These are phyloP conservation scores for Fusarium staphyleae DNA, from an alignment of 2,329 filamentous ascomycete species.

Conservation along the genomic window DNA sequence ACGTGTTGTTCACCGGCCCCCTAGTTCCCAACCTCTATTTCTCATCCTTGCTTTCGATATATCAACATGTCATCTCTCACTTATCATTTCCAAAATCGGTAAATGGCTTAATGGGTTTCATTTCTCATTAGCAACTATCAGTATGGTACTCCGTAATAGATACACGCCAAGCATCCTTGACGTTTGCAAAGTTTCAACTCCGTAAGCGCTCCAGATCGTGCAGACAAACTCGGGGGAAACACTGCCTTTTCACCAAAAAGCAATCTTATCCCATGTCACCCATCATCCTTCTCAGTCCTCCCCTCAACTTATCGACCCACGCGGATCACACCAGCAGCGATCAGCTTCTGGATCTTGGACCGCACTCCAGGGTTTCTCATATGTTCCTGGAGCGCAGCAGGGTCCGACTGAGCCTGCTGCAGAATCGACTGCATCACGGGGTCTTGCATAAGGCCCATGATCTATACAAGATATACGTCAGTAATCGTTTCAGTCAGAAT, in stretches of 20 bases:
- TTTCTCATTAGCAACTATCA: conserved; percentile 43
- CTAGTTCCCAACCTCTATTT: not conserved
- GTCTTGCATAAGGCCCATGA: conserved; percentile 90
- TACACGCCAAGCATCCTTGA: conserved; percentile 39
- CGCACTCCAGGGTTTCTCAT: conserved; percentile 91
- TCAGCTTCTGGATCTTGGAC: conserved; percentile 91
- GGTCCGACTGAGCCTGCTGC: conserved; percentile 94
- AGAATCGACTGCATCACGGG: conserved; percentile 98
- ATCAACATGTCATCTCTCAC: conserved; percentile 8
- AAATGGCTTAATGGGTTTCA: conserved; percentile 34
- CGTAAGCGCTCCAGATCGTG: conserved; percentile 32
- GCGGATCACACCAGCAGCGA: conserved; percentile 90
- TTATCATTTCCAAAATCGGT: conserved; percentile 1
- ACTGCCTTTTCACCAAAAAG: conserved; percentile 21
- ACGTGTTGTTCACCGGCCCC: conserved; percentile 29
- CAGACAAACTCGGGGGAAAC: conserved; percentile 23
- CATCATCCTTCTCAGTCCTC: conserved; percentile 4
- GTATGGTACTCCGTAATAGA: conserved; percentile 39
- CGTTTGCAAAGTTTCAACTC: conserved; percentile 26
- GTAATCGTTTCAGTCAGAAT: conserved; percentile 17
- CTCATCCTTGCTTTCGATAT: not conserved
- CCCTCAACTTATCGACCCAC: conserved; percentile 59
- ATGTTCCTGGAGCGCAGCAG: conserved; percentile 91
- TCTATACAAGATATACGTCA: conserved; percentile 55
- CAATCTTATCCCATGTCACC: conserved; percentile 21